A percentile compares a stretch with the other conserved stretches of the same genome.
Evolutionary conservation across 306 rosid genomes (phyloP).

Genomic region (Lupinus albus): DNA sequence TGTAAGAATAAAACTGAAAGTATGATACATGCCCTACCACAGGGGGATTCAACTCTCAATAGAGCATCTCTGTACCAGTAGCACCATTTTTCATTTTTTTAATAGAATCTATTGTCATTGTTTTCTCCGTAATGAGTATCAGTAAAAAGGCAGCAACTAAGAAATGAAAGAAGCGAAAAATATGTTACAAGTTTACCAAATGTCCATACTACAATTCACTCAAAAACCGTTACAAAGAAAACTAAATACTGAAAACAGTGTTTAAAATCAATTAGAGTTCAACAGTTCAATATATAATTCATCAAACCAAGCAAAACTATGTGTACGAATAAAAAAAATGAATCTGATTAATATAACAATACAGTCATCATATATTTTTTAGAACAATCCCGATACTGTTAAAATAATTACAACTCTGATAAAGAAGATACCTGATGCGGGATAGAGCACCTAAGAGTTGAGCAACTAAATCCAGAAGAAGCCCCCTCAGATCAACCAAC

Average conservation of each 20-base stretch:
- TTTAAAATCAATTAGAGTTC: constrained; percentile 23
- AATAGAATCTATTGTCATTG: constrained; percentile 6
- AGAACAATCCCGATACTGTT: constrained; percentile 12
- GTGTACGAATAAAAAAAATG: constrained; percentile 1
- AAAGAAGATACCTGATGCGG: constrained; percentile 81
- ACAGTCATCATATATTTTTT: constrained; percentile 25
- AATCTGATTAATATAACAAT: constrained; percentile 30
- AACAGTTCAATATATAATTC: constrained; percentile 19
- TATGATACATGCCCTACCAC: constrained; percentile 15
- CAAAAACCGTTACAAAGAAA: constrained; percentile 15
- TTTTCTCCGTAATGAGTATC: constrained; percentile 17
- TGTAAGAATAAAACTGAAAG: background rate
- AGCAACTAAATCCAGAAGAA: constrained; percentile 97
- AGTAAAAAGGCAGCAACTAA: constrained; percentile 27
- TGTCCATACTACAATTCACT: background rate
- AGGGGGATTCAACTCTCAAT: constrained; percentile 4
- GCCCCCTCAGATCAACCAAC: constrained; percentile 95
- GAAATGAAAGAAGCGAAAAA: constrained; percentile 1
- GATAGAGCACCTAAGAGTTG: constrained; percentile 97
- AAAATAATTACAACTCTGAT: constrained; percentile 27
- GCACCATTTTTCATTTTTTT: background rate
- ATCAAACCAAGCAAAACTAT: constrained; percentile 22
- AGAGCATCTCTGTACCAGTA: background rate
- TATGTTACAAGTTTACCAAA: constrained; percentile 3
- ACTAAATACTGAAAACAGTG: constrained; percentile 5